These are phyloP conservation scores for Termitomyces sp. DNA, from an alignment of 768 basidiomycete species.

Conservation along the genomic window DNA sequence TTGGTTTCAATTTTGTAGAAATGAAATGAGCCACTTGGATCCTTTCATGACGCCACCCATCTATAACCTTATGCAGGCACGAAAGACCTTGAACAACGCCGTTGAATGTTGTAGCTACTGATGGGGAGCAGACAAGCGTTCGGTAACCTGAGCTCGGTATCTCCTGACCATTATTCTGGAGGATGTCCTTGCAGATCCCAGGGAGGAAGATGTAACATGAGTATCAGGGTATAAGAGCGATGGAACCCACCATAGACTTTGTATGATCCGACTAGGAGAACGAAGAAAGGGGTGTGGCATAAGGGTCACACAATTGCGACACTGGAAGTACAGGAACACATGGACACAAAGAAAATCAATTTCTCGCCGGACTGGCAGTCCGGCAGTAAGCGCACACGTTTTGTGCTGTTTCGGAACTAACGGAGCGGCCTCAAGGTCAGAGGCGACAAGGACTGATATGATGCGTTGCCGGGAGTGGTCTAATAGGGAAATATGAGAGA, in stretches of 20 bases:
- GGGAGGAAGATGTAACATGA: background rate
- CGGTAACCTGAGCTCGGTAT: background rate
- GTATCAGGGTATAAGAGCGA: background rate
- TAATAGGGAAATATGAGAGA: background rate
- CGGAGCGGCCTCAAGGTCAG: background rate
- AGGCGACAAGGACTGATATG: background rate
- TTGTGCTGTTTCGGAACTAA: constrained; percentile 2
- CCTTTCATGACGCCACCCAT: background rate
- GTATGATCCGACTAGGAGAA: background rate
- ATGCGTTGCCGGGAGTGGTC: background rate
- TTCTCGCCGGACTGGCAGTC: constrained; percentile 1
- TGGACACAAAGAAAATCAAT: background rate
- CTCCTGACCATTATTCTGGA: background rate
- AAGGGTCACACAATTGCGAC: constrained; percentile 8
- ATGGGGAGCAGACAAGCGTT: background rate
- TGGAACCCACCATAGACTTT: background rate
- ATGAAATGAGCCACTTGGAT: background rate
- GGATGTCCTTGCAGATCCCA: background rate
- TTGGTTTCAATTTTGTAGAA: background rate
- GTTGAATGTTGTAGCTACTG: background rate
- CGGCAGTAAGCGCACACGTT: background rate
- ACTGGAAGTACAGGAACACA: background rate
- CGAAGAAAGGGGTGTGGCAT: background rate
- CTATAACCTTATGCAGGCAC: background rate
- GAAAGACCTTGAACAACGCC: background rate